Conservation (phyloP, 768 basidiomycete genomes). For the Rhodotorula paludigena region DNA sequence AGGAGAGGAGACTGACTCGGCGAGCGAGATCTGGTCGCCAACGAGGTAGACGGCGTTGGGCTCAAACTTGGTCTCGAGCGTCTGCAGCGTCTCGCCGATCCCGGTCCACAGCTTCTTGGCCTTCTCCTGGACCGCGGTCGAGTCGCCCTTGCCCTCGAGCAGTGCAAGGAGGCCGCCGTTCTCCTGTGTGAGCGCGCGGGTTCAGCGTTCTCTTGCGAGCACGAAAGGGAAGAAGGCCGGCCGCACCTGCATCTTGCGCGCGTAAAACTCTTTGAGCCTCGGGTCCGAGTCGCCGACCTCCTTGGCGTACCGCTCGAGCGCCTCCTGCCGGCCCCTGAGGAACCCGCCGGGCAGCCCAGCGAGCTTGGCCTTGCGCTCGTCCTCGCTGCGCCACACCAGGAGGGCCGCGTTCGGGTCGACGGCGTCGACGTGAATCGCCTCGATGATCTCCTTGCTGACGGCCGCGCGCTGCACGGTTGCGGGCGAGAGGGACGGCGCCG, state of each 20-base stretch:
- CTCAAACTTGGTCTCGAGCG: constrained; percentile 24
- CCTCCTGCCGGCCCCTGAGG: constrained; percentile 33
- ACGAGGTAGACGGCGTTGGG: constrained; percentile 13
- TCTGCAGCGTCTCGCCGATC: constrained; percentile 16
- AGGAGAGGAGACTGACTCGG: constrained; percentile 24
- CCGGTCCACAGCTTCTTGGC: constrained; percentile 11
- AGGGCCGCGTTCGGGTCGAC: constrained; percentile 32
- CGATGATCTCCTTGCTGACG: constrained; percentile 21
- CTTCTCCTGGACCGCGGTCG: background rate
- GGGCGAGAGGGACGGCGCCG: constrained; percentile 33
- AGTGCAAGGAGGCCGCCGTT: constrained; percentile 22
- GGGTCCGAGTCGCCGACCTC: constrained; percentile 13
- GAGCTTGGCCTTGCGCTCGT: constrained; percentile 25
- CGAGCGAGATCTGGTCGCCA: constrained; percentile 36
- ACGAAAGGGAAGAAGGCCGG: too few relatives aligned
- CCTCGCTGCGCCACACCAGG: constrained; percentile 25
- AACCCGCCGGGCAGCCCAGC: constrained; percentile 16
- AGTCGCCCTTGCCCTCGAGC: constrained; percentile 27
- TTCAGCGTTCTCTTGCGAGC: too few relatives aligned
- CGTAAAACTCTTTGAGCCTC: constrained; percentile 21
- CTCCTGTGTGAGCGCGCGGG: constrained; percentile 19
- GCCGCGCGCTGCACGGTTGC: constrained; percentile 28
- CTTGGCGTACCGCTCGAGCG: constrained; percentile 28
- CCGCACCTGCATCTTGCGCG: constrained; percentile 22
- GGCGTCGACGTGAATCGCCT: constrained; percentile 17